Evolutionary conservation across 345 rosid species (phyloP), one percentile per base, ranked within the genome.

Genomic region (Aquilaria yunnanensis): DNA sequence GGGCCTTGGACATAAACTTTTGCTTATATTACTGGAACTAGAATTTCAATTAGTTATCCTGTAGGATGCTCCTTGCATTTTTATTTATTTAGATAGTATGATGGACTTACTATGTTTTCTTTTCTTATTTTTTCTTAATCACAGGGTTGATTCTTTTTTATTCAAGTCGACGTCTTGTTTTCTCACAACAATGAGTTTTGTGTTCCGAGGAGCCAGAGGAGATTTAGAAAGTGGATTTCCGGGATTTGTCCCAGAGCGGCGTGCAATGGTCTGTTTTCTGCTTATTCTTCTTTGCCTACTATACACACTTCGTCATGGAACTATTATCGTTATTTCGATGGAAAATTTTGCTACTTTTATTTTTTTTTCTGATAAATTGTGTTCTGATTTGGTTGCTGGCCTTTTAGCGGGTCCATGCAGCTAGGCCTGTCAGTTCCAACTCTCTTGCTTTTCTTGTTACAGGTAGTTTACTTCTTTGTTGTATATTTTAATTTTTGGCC

Each of bases 391-490:
- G 33, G 54, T 57, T 16, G 33, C 50, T 56, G 70, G 53, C 47
- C 54, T 52, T 45, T 57, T 81, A 94, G 99, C 91, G 93, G 32
- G 77, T 88, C 69, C 97, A 88, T 79, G 89, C 85, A 60, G 84
- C 78, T 59, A 89, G 95, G 47, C 86, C 96, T 0, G 93, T 88
- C 70, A 88, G 84, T 75, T 80, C 93, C 32, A 90, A 88, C 74
- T 88, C 96, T 32, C 78, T 94, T 55, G 93, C 86, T 62, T 94
- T 94, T 80, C 87, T 94, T n/a, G 88, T 90, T 59, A 88, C 97
- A 11, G 95, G 99, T 90, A 76, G 64, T 51, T 50, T 47, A 52
- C 45, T 67, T 72, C 51, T 13, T 46, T 12, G 23, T 14, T 52
- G 14, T 69, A 13, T 16, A 46, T 49, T 46, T 65, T 51, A 49